Evolutionary conservation across 2,329 filamentous ascomycete genomes (phyloP).

Genomic region (Talaromyces sp.): DNA sequence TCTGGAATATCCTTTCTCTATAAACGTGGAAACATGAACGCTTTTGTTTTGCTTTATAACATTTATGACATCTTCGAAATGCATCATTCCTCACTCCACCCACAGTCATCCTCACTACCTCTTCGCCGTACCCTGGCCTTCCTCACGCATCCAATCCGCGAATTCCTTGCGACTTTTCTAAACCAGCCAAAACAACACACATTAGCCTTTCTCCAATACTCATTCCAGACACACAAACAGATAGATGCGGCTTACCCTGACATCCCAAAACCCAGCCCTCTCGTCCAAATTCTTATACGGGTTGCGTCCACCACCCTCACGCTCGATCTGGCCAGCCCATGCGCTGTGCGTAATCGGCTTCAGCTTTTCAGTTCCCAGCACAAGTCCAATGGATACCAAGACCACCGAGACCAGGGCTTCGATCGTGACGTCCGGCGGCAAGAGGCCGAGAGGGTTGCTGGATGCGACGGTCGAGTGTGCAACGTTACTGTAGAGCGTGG

Average conservation of each 20-base stretch:
- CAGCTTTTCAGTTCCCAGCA: conserved; percentile 68
- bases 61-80: not conserved
- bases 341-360: conserved; percentile 83
- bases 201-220: not conserved
- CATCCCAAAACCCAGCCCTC: conserved; percentile 78
- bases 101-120: not conserved
- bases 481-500: conserved; percentile 60
- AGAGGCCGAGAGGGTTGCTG: conserved; percentile 37
- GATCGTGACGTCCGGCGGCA: conserved; percentile 71
- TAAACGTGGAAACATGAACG: not conserved
- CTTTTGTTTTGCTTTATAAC: not conserved
- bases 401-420: conserved; percentile 79
- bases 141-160: conserved; percentile 60
- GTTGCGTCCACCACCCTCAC: conserved; percentile 64
- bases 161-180: conserved; percentile 68
- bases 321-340: conserved; percentile 68
- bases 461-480: conserved; percentile 35
- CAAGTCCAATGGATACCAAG: conserved; percentile 76
- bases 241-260: conserved; percentile 54
- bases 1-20: not conserved
- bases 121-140: conserved; percentile 17
- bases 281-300: conserved; percentile 76
- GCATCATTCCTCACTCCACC: no score
- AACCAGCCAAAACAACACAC: conserved; percentile 1
- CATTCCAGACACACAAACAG: not conserved